Evolutionary conservation across 2,329 filamentous ascomycete genomes (phyloP), one percentile per base, ranked within the genome.

Genomic region (Epichloe typhina): DNA sequence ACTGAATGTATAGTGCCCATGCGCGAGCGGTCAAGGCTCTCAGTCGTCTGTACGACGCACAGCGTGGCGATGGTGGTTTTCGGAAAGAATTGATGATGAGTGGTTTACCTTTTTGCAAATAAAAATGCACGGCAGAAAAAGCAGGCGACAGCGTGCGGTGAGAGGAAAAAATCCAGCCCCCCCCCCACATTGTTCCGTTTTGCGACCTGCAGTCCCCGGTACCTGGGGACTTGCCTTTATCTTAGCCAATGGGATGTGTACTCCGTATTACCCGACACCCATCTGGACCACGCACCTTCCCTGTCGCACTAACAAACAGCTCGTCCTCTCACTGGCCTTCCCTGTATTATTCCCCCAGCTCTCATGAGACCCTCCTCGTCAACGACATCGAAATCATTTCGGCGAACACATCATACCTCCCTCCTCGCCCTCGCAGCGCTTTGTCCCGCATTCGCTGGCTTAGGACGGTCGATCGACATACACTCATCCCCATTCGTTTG

Each of bases 321-420:
- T 44, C 44, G 38, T 42, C 17, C 19, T 49, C 26, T 41, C 36
- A 50, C 43, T 42, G 46, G 41, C 40, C 12, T 38, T 11, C 36
- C 26, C 26, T 8, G 26, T 31, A 31, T 31, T 31, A 3, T 31
- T 31, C 23, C 26, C 26, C 43, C 21, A 39, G 47, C 43, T 50
- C 39, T 47, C 39, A 35, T 45, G 47, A 50, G 47, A 50, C 43
- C 47, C 47, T 44, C 44, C 23, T 35, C 47, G 35, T 42, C 43
- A 21, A 52, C 47, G 44, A 49, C 50, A 8, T 47, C 45, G 26
- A 45, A 26, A 36, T 40, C 33, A 33, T 44, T 38, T n/a, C 42
- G 36, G 37, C 17, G 38, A 31, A 37, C 19, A 42, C 47, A 23
- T 39, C 5, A 38, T 13, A 17, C 13, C 35, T 23, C 26, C 17